Conservation (phyloP, 257 asterid species). For the Przewalskia tangutica region DNA sequence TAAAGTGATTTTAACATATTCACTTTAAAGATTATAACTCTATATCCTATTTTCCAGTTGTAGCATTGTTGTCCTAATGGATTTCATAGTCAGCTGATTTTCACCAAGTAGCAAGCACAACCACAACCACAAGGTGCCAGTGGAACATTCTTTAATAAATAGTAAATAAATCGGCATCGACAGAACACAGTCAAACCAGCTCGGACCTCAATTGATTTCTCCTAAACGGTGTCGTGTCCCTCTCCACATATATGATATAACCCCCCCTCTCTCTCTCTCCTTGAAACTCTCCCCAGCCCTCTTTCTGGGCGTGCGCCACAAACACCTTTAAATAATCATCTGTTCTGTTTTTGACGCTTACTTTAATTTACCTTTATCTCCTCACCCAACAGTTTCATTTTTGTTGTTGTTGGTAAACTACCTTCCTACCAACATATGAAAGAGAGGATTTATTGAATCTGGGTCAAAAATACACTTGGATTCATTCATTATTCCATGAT, state of each 20-base stretch:
- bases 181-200: neutral
- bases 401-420: neutral
- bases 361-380: neutral
- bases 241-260: neutral
- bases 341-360: neutral
- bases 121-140: neutral
- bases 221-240: neutral
- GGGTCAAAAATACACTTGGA: neutral
- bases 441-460: neutral
- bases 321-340: neutral
- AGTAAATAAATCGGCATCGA: neutral
- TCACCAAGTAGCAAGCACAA: neutral
- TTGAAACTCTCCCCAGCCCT: neutral
- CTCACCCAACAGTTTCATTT: neutral
- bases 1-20: too few species aligned
- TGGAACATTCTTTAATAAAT: neutral
- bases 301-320: neutral
- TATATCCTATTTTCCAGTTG: neutral
- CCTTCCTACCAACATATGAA: neutral
- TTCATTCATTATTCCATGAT: neutral
- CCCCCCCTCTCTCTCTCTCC: neutral
- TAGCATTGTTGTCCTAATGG: neutral
- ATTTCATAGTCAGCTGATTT: neutral
- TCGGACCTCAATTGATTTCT: neutral
- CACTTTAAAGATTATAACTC: too few species aligned